Evolutionary conservation across 164 flowering plant genomes (phyloP).

Genomic region (Macadamia tetraphylla): DNA sequence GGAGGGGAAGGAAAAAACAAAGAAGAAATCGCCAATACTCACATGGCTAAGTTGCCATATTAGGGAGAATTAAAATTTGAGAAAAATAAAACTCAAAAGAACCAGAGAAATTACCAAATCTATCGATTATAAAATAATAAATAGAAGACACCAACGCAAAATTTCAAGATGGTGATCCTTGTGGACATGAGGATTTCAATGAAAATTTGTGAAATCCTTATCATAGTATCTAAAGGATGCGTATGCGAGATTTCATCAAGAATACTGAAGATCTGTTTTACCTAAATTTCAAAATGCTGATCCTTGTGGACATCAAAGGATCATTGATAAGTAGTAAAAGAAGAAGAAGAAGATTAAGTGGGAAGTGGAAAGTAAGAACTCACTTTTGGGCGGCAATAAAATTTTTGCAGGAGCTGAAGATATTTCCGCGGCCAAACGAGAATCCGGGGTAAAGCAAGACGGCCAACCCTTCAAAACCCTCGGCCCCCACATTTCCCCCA

Average conservation of each 20-base stretch:
- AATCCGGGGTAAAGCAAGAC: constrained; percentile 44
- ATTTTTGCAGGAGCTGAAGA: constrained; percentile 14
- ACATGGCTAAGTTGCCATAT: too few species aligned
- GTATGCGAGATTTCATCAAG: background rate
- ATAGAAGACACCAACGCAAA: background rate
- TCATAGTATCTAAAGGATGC: background rate
- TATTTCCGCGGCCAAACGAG: constrained; percentile 13
- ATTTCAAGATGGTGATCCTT: too few species aligned
- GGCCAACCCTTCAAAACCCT: constrained; percentile 89
- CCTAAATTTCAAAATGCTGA: too few species aligned
- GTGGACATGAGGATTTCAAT: background rate
- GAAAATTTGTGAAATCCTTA: background rate
- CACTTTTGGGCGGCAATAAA: constrained; percentile 31
- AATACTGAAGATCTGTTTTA: background rate
- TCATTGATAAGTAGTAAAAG: too few species aligned
- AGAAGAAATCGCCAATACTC: too few species aligned
- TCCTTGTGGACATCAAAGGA: too few species aligned
- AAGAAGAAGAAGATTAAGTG: too few species aligned
- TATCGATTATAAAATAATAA: background rate
- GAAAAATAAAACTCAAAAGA: background rate
- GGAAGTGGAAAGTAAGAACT: constrained; percentile 5
- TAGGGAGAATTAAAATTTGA: background rate
- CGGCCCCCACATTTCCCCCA: constrained; percentile 81
- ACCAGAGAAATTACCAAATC: background rate
- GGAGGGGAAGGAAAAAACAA: too few species aligned